phyloP scores from a whole-genome alignment of 2,329 filamentous ascomycete species.

The Colletotrichum sojae region DNA sequence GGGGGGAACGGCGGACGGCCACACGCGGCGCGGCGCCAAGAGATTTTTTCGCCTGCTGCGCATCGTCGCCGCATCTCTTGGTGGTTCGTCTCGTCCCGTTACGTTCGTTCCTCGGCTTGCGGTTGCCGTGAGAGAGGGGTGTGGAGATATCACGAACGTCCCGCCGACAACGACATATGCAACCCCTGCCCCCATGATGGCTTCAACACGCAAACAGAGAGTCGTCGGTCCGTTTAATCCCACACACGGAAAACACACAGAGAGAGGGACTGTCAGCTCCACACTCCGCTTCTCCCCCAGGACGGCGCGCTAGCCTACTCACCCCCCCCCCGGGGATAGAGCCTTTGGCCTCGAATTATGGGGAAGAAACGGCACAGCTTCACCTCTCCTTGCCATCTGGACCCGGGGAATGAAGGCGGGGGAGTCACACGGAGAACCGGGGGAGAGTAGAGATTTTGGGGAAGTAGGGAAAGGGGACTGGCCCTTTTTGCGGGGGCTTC shows the following conservation, averaged over 20 bases:
- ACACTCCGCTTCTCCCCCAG: constrained; percentile 31
- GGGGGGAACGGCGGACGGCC: constrained; percentile 19
- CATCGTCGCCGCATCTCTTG: constrained; percentile 34
- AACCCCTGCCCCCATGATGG: constrained; percentile 10
- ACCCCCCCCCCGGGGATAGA: neutral
- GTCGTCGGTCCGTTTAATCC: constrained; percentile 15
- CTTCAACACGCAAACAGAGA: constrained; percentile 1
- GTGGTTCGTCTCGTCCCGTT: constrained; percentile 32
- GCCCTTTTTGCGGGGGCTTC: constrained; percentile 13
- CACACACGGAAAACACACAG: neutral
- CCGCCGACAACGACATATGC: neutral
- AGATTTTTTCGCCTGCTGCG: constrained; percentile 6
- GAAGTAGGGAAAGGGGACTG: constrained; percentile 5
- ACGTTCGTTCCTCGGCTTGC: constrained; percentile 1
- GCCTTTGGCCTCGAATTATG: constrained; percentile 16
- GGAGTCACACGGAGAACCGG: no score
- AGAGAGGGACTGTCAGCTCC: constrained; percentile 12
- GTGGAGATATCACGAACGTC: neutral
- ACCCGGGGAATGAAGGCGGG: constrained; percentile 32
- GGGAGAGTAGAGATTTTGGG: constrained; percentile 11
- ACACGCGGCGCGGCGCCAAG: constrained; percentile 32
- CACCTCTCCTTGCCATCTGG: constrained; percentile 19
- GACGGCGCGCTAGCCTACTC: constrained; percentile 21
- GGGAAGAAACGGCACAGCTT: constrained; percentile 8
- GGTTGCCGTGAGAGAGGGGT: neutral